Conservation (phyloP, 352 stramenopile species). For the Elongisporangium undulatum region DNA sequence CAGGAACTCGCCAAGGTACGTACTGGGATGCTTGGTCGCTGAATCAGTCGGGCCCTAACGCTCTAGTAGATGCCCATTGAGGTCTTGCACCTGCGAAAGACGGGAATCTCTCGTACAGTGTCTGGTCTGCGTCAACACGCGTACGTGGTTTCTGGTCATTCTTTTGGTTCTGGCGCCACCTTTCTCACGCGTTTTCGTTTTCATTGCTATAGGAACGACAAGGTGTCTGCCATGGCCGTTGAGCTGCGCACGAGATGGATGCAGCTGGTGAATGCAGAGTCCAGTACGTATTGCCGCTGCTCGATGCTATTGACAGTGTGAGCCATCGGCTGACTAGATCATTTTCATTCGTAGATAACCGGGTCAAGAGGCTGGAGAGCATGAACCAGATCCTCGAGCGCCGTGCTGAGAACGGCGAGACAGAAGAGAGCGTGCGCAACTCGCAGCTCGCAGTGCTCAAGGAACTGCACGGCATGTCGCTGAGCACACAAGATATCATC, state of each 20-base stretch:
- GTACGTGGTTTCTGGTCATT: constrained; percentile 29
- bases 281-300: constrained; percentile 14
- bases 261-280: constrained; percentile 45
- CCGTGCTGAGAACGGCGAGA: constrained; percentile 23
- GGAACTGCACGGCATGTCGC: constrained; percentile 54
- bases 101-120: constrained; percentile 54
- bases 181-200: too few relatives aligned
- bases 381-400: constrained; percentile 53
- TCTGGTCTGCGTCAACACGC: constrained; percentile 66
- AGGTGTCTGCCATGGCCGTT: constrained; percentile 63
- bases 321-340: constrained; percentile 4
- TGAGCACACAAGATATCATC: constrained; percentile 74
- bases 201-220: constrained; percentile 52
- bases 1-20: constrained; percentile 40
- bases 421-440: constrained; percentile 27
- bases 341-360: constrained; percentile 14
- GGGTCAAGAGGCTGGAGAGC: constrained; percentile 42
- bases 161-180: too few relatives aligned
- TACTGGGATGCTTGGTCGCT: not conserved
- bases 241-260: constrained; percentile 73
- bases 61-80: constrained; percentile 45
- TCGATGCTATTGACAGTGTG: constrained; percentile 2
- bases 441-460: constrained; percentile 43
- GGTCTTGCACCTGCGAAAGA: constrained; percentile 64
- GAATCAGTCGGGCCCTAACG: not conserved